Evolutionary conservation across 768 basidiomycete genomes (phyloP).

Genomic region (Boletus rubescentipes): DNA sequence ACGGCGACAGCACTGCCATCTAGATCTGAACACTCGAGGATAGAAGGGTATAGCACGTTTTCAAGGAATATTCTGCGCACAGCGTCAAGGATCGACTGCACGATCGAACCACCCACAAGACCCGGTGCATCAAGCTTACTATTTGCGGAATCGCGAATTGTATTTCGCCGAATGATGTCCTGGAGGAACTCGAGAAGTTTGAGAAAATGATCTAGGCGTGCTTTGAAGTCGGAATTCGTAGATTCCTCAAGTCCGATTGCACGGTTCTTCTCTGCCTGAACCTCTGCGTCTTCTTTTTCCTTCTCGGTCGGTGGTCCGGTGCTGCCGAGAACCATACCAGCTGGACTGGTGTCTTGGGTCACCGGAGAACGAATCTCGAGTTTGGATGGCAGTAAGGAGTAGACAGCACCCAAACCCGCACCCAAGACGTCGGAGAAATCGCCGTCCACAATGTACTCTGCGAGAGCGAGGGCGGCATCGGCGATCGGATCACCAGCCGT

Average conservation of each 20-base stretch:
- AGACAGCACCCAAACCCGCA: conserved; percentile 90
- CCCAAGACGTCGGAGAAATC: conserved; percentile 98
- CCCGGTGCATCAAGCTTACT: conserved; percentile 53
- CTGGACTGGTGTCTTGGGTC: conserved; percentile 37
- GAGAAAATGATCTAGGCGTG: conserved; percentile 83
- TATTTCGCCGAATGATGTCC: conserved; percentile 77
- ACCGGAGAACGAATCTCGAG: conserved; percentile 61
- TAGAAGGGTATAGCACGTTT: conserved; percentile 89
- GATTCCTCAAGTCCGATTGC: conserved; percentile 77
- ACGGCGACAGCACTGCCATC: conserved; percentile 98
- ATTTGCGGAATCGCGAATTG: conserved; percentile 36
- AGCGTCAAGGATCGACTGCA: conserved; percentile 79
- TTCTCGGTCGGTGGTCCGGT: conserved; percentile 53
- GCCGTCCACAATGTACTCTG: conserved; percentile 93
- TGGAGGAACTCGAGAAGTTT: conserved; percentile 90
- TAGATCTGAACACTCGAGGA: conserved; percentile 86
- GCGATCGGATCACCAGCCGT: conserved; percentile 61
- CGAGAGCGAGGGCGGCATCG: conserved; percentile 84
- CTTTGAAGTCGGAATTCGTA: conserved; percentile 69
- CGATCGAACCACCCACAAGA: conserved; percentile 76
- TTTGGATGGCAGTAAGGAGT: conserved; percentile 87
- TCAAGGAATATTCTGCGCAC: conserved; percentile 86
- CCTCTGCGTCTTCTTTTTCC: conserved; percentile 55
- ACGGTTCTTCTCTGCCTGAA: conserved; percentile 49
- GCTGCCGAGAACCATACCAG: conserved; percentile 74